A percentile compares a stretch with the other conserved stretches of the same genome.
Conservation (phyloP, 2,329 filamentous ascomycete genomes). For the Pseudogymnoascus sp. region DNA sequence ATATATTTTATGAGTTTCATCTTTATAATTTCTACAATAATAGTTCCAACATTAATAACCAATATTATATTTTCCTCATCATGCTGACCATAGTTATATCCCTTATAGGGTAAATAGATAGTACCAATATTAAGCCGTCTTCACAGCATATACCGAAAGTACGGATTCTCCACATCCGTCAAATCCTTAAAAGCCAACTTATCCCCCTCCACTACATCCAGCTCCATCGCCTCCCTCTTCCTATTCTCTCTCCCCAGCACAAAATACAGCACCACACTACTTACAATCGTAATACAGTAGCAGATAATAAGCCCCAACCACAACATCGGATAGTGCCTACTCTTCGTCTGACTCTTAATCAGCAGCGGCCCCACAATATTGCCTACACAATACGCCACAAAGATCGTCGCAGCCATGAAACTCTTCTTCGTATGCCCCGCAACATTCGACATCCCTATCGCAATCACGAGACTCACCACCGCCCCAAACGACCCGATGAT, state of each 20-base stretch:
- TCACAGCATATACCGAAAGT: constrained; percentile 51
- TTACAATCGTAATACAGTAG: constrained; percentile 61
- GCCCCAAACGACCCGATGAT: constrained; percentile 69
- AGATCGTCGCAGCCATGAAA: constrained; percentile 67
- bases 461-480: constrained; percentile 58
- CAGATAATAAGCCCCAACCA: constrained; percentile 64
- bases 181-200: constrained; percentile 61
- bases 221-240: constrained; percentile 40
- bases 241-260: constrained; percentile 56
- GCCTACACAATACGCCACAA: constrained; percentile 68
- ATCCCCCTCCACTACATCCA: constrained; percentile 57
- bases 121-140: neutral
- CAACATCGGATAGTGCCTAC: constrained; percentile 61
- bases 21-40: neutral
- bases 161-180: constrained; percentile 62
- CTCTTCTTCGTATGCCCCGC: constrained; percentile 74
- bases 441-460: constrained; percentile 59
- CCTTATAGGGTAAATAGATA: no score
- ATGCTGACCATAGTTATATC: neutral
- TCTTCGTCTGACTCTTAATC: constrained; percentile 59
- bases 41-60: neutral
- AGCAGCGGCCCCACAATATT: constrained; percentile 73
- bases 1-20: neutral
- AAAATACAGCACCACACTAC: constrained; percentile 50
- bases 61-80: neutral